Evolutionary conservation across 108 stramenopile species (phyloP).

Genomic region (Pseudonitzschia pungens): DNA sequence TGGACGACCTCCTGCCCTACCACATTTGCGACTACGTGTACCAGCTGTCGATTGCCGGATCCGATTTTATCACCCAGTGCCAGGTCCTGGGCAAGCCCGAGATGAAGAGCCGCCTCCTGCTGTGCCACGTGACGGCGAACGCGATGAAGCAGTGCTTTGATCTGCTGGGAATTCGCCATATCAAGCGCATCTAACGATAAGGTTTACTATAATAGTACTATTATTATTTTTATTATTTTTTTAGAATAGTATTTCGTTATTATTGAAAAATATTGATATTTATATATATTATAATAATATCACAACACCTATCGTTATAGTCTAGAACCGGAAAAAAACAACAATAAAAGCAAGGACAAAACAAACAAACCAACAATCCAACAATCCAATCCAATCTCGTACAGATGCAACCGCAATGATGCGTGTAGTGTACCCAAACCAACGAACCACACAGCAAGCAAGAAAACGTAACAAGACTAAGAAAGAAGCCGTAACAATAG

Average conservation of each 20-base stretch:
- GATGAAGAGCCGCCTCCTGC: conserved; percentile 91
- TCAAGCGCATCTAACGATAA: conserved; percentile 68
- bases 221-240: too few species aligned
- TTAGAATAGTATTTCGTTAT: too few species aligned
- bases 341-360: background rate
- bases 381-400: conserved; percentile 3
- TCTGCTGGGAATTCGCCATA: conserved; percentile 81
- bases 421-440: background rate
- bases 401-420: background rate
- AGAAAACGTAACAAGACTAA: background rate
- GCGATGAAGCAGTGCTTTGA: conserved; percentile 92
- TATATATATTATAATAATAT: too few species aligned
- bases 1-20: conserved; percentile 90
- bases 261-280: too few species aligned
- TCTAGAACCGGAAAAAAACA: too few species aligned
- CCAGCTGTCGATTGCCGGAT: conserved; percentile 82
- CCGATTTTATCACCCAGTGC: conserved; percentile 96
- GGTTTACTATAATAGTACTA: too few species aligned
- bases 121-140: conserved; percentile 89
- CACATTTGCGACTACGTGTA: conserved; percentile 97
- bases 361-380: too few species aligned
- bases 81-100: conserved; percentile 85
- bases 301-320: too few species aligned
- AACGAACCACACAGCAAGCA: background rate
- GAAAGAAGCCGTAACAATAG: too few species aligned